A percentile compares a stretch with the other conserved stretches of the same genome.
These are phyloP conservation scores for Pyropia yezoensis DNA, from an alignment of 23 red algal genomes.

Conservation along the genomic window DNA sequence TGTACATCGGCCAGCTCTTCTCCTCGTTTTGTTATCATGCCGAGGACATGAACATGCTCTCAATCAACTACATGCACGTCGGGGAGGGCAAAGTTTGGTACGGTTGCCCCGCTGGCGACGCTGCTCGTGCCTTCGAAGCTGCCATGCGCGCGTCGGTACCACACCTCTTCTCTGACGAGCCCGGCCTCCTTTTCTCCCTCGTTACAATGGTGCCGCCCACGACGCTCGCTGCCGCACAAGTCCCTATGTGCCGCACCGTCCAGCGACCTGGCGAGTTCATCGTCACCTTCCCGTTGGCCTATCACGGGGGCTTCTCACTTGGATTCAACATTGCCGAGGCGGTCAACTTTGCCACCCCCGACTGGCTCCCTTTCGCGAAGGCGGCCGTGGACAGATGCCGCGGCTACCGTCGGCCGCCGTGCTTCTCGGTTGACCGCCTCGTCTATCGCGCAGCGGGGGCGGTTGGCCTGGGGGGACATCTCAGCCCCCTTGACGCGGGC, in stretches of 20 bases:
- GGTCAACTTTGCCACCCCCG: conserved; percentile 21
- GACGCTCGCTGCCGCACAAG: neutral
- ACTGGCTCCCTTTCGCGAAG: conserved; percentile 4
- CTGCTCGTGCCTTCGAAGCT: conserved; percentile 11
- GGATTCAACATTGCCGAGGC: conserved; percentile 30
- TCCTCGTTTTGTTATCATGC: conserved; percentile 38
- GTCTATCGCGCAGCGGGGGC: no score
- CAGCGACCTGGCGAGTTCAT: conserved; percentile 25
- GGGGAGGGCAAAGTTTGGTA: conserved; percentile 51
- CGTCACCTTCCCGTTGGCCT: conserved; percentile 43
- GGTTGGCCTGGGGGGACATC: no score
- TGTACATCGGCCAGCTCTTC: conserved; percentile 28
- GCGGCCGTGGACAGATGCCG: no score
- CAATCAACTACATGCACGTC: conserved; percentile 20
- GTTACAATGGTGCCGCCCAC: conserved; percentile 19
- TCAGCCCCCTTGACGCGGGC: no score
- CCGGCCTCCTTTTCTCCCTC: conserved; percentile 15
- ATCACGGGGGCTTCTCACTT: conserved; percentile 31
- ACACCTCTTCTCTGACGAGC: conserved; percentile 24
- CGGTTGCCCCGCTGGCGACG: conserved; percentile 17
- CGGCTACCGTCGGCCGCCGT: no score
- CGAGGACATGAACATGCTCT: conserved; percentile 37
- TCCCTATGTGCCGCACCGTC: conserved; percentile 21
- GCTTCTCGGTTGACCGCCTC: no score
- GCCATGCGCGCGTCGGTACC: conserved; percentile 16